Conservation (phyloP, 176 grass and related monocot genomes). For the barley (Hordeum vulgare) region MorexV3_pseudomolecules_assembly NC_058521.1:528408644-528409143, state of each 20-base stretch:
- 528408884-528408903: background rate
- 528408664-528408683: too few relatives aligned
- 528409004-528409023: background rate
- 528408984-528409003: background rate
- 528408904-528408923: background rate
- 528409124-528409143: slow-evolving; percentile 47
- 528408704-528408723: too few relatives aligned
- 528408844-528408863: too few relatives aligned
- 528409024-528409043: background rate
- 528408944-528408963: background rate
- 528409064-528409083: background rate
- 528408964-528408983: background rate
- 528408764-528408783: too few relatives aligned
- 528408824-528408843: too few relatives aligned
- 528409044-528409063: background rate
- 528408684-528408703: too few relatives aligned
- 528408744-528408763: too few relatives aligned
- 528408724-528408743: too few relatives aligned
- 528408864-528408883: background rate
- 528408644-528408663: too few relatives aligned
- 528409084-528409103: slow-evolving; percentile 14
- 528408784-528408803: too few relatives aligned
- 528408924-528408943: background rate
- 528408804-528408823: too few relatives aligned
- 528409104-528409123: background rate